phyloP scores from a whole-genome alignment of 2,329 filamentous ascomycete genomes.

The Magnaporthiopsis poae region DNA sequence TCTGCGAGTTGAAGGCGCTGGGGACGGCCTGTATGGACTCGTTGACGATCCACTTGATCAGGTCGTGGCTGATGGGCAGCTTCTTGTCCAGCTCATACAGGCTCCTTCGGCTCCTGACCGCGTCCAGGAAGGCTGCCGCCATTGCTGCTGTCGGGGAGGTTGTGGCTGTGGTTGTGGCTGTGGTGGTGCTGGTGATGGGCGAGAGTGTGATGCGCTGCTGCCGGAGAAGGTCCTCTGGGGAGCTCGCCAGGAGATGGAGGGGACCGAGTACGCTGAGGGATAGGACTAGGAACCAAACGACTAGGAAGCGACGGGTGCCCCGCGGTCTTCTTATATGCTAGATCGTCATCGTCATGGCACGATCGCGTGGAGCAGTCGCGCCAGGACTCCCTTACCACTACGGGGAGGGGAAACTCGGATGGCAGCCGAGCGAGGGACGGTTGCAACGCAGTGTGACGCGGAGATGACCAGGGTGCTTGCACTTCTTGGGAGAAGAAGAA shows the following conservation, averaged over 20 bases:
- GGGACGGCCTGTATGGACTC: slow-evolving; percentile 29
- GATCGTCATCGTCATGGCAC: neutral
- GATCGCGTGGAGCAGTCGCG: neutral
- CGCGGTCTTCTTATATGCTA: neutral
- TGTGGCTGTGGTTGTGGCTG: too few species aligned
- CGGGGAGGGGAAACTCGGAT: neutral
- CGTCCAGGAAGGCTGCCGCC: neutral
- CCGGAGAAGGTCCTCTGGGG: neutral
- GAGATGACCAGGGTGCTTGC: neutral
- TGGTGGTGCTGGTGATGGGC: too few species aligned
- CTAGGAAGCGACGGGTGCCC: neutral
- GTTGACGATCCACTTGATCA: slow-evolving; percentile 29
- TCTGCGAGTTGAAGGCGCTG: slow-evolving; percentile 60
- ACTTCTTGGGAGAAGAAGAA: too few species aligned
- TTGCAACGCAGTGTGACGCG: neutral
- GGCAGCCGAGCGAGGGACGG: neutral
- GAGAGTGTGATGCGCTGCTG: neutral
- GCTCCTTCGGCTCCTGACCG: neutral
- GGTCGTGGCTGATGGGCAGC: slow-evolving; percentile 35
- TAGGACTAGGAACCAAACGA: neutral
- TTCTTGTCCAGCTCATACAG: slow-evolving; percentile 26
- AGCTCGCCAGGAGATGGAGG: neutral
- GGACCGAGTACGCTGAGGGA: neutral
- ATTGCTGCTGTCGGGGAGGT: neutral
- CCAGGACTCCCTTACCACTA: neutral